Evolutionary conservation across 306 rosid species (phyloP), one percentile per base, ranked within the genome.

Genomic region (Malus asiatica): DNA sequence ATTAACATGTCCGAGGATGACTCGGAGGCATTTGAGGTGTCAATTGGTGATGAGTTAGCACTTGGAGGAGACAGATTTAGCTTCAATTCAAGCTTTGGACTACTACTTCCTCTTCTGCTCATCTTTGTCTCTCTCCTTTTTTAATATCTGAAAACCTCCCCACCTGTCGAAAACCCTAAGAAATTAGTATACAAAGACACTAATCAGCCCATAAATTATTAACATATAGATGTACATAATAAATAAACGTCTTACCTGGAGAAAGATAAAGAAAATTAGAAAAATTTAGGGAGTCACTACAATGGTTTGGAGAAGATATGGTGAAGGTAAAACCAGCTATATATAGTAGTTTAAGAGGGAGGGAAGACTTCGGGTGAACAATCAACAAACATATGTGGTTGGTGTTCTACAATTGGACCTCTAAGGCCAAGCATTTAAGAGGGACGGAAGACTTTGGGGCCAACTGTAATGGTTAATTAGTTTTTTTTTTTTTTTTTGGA

Each of bases 41-140:
- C 57, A 11, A 12, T 15, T 45, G 16, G 55, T 42, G 33, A 68
- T n/a, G 53, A 40, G 72, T 23, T 44, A 68, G 33, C 55, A 15
- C n/a, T 40, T n/a, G 72, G 72, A 40, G 57, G 72, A n/a, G 72
- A 68, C 30, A 68, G 32, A 53, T 68, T 68, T 8, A 68, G n/a
- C 55, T 12, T 38, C 72, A 68, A 45, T 12, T 68, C 72, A 42
- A 42, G 72, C 72, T 4, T 68, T 20, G 72, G 72, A 68, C 55
- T 38, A 8, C 16, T 35, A 27, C 20, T 30, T 30, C 44, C 6
- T 23, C 55, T 13, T 16, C 72, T 33, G 52, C 72, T 68, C 72
- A 68, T 68, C 51, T 68, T 57, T 57, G 10, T 33, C 22, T 66
- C 45, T 20, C 70, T 65, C 45, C 44, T 32, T 30, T 10, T 33